Evolutionary conservation across 805 yeast species (phyloP), one percentile per base, ranked within the genome.

Genomic region (Candida hungchunana): DNA sequence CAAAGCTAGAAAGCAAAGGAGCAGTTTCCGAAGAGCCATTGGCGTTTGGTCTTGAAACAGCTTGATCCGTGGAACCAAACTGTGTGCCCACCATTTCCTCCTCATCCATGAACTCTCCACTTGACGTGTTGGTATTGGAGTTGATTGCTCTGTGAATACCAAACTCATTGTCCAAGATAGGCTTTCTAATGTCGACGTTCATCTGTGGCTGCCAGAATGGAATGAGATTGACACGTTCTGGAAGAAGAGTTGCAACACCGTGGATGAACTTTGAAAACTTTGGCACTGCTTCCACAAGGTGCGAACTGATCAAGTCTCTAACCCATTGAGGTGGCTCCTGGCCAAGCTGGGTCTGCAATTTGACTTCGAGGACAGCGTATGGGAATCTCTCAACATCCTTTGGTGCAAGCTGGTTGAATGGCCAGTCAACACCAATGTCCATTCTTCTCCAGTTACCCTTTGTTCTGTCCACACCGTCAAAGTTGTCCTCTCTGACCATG

Each of bases 291-390:
- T 93, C 98, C 27, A 93, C 99, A 34, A 93, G 69, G 61, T 93
- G 98, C 19, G 94, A 82, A 0, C 89, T 67, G 23, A 90, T 89
- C 59, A 93, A 73, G 47, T 90, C 96, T 48, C 93, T 75, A 32
- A 93, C 95, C 99, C 99, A 93, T 43, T 75, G 80, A 8, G 99
- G 98, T 19, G 99, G 98, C 62, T 93, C 98, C 64, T 93, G 99
- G 37, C 98, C 98, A 64, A 93, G 56, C 67, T 93, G 97, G 4
- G 99, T 93, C 64, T 93, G 98, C 46, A 93, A 72, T 64, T 93
- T 93, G 41, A 93, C 98, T 67, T 93, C 99, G 50, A 93, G 70
- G 27, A 93, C 96, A 1, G 98, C 98, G 60, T 93, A 93, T 4
- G 98, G 98, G 66, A 93, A 93, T 52, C 96, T 73, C 56, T 90